Percentiles rank a stretch among this genome's conserved stretches.
phyloP scores from a whole-genome alignment of 2,329 filamentous ascomycete species.

The Phaeosphaeria sp. region DNA sequence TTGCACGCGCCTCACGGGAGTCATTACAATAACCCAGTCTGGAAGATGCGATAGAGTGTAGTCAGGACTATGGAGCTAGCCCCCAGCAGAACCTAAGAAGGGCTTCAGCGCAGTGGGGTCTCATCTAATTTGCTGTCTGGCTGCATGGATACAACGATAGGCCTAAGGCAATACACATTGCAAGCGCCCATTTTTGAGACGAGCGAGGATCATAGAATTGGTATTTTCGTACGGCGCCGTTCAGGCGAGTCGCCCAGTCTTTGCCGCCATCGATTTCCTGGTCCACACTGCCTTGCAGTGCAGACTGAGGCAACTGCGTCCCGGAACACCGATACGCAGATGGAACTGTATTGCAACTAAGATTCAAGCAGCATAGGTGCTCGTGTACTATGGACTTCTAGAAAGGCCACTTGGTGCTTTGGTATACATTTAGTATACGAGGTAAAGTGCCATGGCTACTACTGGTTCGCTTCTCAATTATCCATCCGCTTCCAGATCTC shows the following conservation, averaged over 20 bases:
- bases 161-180: no score
- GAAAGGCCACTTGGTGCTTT: conserved; percentile 12
- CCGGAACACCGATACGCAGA: conserved; percentile 5
- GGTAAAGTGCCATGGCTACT: conserved; percentile 9
- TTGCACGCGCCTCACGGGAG: conserved; percentile 10
- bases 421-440: conserved; percentile 14
- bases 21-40: no score
- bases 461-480: conserved; percentile 37
- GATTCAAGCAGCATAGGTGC: conserved; percentile 12
- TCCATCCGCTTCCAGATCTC: conserved; percentile 31
- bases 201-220: no score
- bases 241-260: background rate
- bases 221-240: no score
- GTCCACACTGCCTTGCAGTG: background rate
- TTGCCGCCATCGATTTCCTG: background rate
- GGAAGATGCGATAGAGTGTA: no score
- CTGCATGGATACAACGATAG: no score
- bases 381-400: conserved; percentile 5
- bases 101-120: no score
- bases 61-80: no score
- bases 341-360: conserved; percentile 14
- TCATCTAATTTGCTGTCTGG: no score
- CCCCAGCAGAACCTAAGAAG: no score
- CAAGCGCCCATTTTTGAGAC: no score
- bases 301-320: background rate